Percentiles rank a stretch among this genome's conserved stretches.
Evolutionary conservation across 352 stramenopile genomes (phyloP).

Genomic region (Phytophthora pistaciae): DNA sequence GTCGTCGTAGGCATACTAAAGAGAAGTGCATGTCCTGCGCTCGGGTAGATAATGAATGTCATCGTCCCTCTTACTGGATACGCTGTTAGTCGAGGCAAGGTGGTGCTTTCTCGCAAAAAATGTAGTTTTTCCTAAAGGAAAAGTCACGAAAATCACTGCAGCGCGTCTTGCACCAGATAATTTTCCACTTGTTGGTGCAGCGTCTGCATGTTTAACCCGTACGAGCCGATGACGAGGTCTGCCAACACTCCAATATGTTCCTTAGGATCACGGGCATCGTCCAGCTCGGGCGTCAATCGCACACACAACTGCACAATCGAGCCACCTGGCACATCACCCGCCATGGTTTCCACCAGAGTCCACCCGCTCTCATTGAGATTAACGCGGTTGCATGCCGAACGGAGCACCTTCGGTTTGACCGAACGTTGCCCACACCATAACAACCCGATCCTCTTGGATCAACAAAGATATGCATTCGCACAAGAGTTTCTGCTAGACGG

Average conservation of each 20-base stretch:
- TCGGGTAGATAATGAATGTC: too few species aligned
- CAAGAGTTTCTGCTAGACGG: constrained; percentile 24
- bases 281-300: constrained; percentile 20
- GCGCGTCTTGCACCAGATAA: constrained; percentile 1
- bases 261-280: not conserved
- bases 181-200: constrained; percentile 32
- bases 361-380: constrained; percentile 38
- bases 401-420: constrained; percentile 28
- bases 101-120: too few species aligned
- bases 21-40: too few species aligned
- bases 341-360: constrained; percentile 30
- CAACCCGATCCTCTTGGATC: constrained; percentile 28
- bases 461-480: constrained; percentile 37
- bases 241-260: constrained; percentile 11
- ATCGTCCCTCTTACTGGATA: too few species aligned
- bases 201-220: constrained; percentile 24
- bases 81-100: too few species aligned
- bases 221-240: constrained; percentile 28
- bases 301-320: constrained; percentile 22
- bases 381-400: constrained; percentile 24
- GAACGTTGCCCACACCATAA: constrained; percentile 35
- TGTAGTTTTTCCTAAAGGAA: too few species aligned
- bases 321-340: not conserved
- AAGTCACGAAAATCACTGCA: not conserved
- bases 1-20: constrained; percentile 14